A percentile compares a stretch with the other conserved stretches of the same genome.
phyloP scores from a whole-genome alignment of 306 rosid species.

The Prunus salicina region DNA sequence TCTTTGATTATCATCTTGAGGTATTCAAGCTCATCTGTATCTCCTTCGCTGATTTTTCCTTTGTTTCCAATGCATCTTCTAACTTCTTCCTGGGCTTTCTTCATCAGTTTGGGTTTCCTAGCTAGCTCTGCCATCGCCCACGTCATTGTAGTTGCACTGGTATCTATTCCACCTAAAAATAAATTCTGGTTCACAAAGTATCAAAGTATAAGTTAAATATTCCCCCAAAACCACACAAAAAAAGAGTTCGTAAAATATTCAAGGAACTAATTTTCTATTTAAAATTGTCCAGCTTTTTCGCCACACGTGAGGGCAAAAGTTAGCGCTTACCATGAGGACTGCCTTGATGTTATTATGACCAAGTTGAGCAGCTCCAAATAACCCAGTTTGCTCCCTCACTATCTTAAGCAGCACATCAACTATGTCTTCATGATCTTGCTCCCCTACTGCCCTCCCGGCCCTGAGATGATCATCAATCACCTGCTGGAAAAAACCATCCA shows the following conservation, averaged over 20 bases:
- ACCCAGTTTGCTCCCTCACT: not conserved
- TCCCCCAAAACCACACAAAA: no score
- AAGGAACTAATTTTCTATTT: no score
- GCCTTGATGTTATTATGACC: slow-evolving; percentile 34
- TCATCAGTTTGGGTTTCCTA: slow-evolving; percentile 32
- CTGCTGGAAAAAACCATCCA: slow-evolving; percentile 42
- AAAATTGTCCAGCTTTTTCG: no score
- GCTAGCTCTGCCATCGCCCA: slow-evolving; percentile 44
- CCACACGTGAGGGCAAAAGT: not conserved
- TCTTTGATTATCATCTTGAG: slow-evolving; percentile 49
- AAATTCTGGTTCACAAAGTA: slow-evolving; percentile 20
- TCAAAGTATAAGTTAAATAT: no score
- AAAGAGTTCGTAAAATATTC: no score
- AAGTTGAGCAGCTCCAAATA: not conserved
- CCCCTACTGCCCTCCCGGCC: not conserved
- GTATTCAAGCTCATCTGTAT: slow-evolving; percentile 26
- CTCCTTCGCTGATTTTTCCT: slow-evolving; percentile 27
- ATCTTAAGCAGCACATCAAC: slow-evolving; percentile 25
- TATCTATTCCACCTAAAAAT: slow-evolving; percentile 36
- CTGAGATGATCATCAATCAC: slow-evolving; percentile 30
- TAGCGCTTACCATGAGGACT: slow-evolving; percentile 28
- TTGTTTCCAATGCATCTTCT: slow-evolving; percentile 21
- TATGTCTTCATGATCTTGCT: slow-evolving; percentile 26
- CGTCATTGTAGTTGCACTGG: slow-evolving; percentile 24
- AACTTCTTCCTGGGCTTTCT: slow-evolving; percentile 41